These are phyloP conservation scores for Lachnellula suecica DNA, from an alignment of 2,329 filamentous ascomycete genomes.

Conservation along the genomic window DNA sequence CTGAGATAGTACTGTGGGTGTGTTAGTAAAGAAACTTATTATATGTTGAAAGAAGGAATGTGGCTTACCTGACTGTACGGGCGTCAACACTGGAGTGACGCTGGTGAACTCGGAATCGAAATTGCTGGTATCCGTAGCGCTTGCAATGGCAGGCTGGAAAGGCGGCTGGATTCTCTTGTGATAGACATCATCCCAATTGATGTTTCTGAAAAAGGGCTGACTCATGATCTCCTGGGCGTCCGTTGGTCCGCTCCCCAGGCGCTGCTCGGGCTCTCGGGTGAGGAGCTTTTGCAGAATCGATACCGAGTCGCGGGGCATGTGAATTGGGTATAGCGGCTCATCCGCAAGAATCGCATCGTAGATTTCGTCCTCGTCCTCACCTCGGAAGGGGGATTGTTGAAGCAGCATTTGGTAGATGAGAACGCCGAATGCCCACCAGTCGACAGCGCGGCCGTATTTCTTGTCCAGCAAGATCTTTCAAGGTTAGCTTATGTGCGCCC, in stretches of 20 bases:
- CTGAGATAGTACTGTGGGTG: constrained; percentile 77
- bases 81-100: constrained; percentile 94
- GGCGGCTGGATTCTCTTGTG: constrained; percentile 89
- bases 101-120: constrained; percentile 99
- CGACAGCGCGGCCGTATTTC: constrained; percentile 94
- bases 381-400: constrained; percentile 97
- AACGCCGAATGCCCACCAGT: constrained; percentile 99
- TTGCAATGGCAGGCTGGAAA: constrained; percentile 87
- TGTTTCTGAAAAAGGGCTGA: constrained; percentile 95
- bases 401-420: constrained; percentile 99
- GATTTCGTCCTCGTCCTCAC: constrained; percentile 98
- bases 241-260: constrained; percentile 90
- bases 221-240: constrained; percentile 99
- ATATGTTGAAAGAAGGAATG: constrained; percentile 1
- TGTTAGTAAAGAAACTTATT: constrained; percentile 2
- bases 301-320: constrained; percentile 97
- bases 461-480: constrained; percentile 89
- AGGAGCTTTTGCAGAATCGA: constrained; percentile 97
- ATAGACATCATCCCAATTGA: constrained; percentile 99
- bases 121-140: constrained; percentile 96
- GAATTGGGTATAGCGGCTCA: constrained; percentile 95
- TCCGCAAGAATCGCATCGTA: constrained; percentile 98
- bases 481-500: constrained; percentile 72
- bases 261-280: constrained; percentile 89
- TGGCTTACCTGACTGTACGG: constrained; percentile 91